Evolutionary conservation across 495 filamentous ascomycete genomes (phyloP).

Genomic region (Podospora comata): DNA sequence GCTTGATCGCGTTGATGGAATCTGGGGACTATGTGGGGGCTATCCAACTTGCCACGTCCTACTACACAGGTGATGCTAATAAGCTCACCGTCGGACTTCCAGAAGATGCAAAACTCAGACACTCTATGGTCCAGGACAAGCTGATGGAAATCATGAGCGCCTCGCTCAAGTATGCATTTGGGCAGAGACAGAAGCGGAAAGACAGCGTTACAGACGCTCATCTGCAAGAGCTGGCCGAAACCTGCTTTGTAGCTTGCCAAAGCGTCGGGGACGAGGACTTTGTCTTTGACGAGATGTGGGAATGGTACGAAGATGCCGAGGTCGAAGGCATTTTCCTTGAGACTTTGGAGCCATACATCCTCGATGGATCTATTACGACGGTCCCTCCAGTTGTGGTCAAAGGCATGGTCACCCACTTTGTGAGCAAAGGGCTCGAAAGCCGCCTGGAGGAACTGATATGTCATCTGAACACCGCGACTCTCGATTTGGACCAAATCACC

Average conservation of each 20-base stretch:
- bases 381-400: conserved; percentile 85
- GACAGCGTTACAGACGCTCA: conserved; percentile 54
- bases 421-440: conserved; percentile 63
- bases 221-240: conserved; percentile 73
- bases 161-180: conserved; percentile 86
- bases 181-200: conserved; percentile 52
- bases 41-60: conserved; percentile 83
- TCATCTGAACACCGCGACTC: conserved; percentile 80
- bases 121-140: conserved; percentile 81
- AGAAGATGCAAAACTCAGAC: conserved; percentile 72
- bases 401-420: conserved; percentile 75
- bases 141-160: conserved; percentile 92
- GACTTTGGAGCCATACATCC: conserved; percentile 77
- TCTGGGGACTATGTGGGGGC: conserved; percentile 89
- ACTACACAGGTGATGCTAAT: conserved; percentile 83
- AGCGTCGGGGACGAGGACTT: conserved; percentile 73
- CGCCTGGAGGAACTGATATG: conserved; percentile 94
- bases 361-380: conserved; percentile 68
- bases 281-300: conserved; percentile 86
- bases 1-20: conserved; percentile 93
- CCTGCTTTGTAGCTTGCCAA: conserved; percentile 78
- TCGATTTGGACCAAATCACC: conserved; percentile 93
- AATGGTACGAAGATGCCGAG: conserved; percentile 77
- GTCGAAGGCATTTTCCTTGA: conserved; percentile 76
- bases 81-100: conserved; percentile 92